Conservation (phyloP, 345 rosid species). For the Eucalyptus erythrocorys region DNA sequence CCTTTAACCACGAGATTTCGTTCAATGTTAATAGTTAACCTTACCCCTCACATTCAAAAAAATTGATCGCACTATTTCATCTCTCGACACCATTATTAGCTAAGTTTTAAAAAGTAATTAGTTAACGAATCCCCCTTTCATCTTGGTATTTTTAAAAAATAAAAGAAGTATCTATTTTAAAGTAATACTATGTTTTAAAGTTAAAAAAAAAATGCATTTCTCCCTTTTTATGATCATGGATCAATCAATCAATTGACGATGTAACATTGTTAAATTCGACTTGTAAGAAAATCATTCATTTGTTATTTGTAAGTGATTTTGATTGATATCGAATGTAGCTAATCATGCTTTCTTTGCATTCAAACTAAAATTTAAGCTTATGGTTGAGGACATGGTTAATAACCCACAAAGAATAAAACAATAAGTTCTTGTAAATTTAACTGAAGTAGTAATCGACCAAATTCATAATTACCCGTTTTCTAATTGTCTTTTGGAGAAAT, state of each 20-base stretch:
- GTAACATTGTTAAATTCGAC: background rate
- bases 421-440: background rate
- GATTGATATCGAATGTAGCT: background rate
- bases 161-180: background rate
- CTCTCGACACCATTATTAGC: background rate
- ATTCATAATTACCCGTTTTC: no score
- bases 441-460: background rate
- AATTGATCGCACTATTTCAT: background rate
- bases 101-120: background rate
- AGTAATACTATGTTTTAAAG: background rate
- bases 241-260: background rate
- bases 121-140: background rate
- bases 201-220: background rate
- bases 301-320: background rate
- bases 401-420: background rate
- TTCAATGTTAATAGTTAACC: background rate
- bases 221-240: background rate
- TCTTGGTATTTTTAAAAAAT: background rate
- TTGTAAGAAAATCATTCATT: background rate
- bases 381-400: background rate
- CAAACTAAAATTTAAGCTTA: background rate
- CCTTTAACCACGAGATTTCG: background rate
- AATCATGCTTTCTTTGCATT: background rate
- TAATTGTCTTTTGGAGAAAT: no score
- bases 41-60: background rate